These are phyloP conservation scores for Castanea mollissima DNA, from an alignment of 306 rosid species.

Conservation along the genomic window DNA sequence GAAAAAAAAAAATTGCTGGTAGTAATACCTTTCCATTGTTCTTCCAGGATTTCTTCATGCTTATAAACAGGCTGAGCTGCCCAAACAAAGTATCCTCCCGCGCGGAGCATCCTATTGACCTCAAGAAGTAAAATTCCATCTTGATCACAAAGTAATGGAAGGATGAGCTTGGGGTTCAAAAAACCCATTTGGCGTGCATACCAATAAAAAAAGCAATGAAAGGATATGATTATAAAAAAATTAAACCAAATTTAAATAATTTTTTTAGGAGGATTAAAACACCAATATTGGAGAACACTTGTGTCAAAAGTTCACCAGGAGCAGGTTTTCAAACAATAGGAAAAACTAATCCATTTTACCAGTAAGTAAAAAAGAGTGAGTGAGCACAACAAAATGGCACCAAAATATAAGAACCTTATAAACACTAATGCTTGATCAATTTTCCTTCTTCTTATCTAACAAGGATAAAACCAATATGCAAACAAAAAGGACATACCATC, in stretches of 20 bases:
- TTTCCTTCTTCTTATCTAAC: neutral
- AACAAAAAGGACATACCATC: slow-evolving; percentile 55
- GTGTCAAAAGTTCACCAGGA: neutral
- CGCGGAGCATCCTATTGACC: slow-evolving; percentile 89
- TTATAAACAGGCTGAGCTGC: slow-evolving; percentile 99
- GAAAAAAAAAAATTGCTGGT: slow-evolving; percentile 3
- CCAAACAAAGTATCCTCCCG: slow-evolving; percentile 98
- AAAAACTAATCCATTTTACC: neutral
- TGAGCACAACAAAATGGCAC: neutral
- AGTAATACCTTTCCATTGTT: slow-evolving; percentile 88
- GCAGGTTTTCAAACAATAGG: neutral
- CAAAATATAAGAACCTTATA: neutral
- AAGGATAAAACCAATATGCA: neutral
- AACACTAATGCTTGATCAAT: slow-evolving; percentile 4
- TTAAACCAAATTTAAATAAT: neutral
- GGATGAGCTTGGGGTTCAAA: slow-evolving; percentile 9
- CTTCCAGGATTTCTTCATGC: slow-evolving; percentile 85
- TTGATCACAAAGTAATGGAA: slow-evolving; percentile 41
- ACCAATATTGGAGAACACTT: neutral
- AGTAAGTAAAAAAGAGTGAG: neutral
- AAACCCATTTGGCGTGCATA: neutral
- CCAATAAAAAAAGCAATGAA: too few relatives aligned
- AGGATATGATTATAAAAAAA: neutral
- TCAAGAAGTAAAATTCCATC: slow-evolving; percentile 96
- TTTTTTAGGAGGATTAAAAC: neutral